These are phyloP conservation scores for Fusarium sp. DNA, from an alignment of 2,329 filamentous ascomycete genomes.

Conservation along the genomic window DNA sequence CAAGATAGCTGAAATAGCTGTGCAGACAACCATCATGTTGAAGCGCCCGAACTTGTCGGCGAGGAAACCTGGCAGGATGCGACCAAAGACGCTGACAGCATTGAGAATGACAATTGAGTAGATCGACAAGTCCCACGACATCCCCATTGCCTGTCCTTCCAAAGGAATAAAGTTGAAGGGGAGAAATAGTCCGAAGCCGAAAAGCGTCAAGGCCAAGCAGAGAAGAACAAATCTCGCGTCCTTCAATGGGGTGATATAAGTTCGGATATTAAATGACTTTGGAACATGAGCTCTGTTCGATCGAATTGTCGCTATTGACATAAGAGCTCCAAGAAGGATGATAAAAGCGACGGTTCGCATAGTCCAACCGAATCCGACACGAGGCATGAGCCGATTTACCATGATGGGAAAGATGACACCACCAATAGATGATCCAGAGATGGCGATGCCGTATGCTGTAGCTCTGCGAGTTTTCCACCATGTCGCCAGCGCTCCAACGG, in stretches of 20 bases:
- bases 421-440: neutral
- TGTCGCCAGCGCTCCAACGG: neutral
- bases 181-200: neutral
- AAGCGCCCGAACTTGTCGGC: neutral
- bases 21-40: neutral
- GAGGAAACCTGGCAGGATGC: neutral
- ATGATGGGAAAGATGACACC: neutral
- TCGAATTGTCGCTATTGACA: neutral
- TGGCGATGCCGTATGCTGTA: neutral
- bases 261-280: neutral
- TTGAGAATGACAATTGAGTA: neutral
- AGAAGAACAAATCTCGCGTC: neutral
- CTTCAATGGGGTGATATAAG: rapidly evolving
- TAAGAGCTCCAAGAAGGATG: neutral
- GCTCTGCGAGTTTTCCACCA: neutral
- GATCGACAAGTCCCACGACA: neutral
- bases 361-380: neutral
- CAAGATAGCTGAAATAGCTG: neutral
- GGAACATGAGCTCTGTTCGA: neutral
- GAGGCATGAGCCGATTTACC: neutral
- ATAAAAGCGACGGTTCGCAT: neutral
- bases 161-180: neutral
- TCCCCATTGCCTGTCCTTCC: neutral
- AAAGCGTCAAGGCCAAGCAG: neutral
- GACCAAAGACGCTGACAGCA: neutral